phyloP scores from a whole-genome alignment of 306 rosid genomes.

The Vigna unguiculata region DNA sequence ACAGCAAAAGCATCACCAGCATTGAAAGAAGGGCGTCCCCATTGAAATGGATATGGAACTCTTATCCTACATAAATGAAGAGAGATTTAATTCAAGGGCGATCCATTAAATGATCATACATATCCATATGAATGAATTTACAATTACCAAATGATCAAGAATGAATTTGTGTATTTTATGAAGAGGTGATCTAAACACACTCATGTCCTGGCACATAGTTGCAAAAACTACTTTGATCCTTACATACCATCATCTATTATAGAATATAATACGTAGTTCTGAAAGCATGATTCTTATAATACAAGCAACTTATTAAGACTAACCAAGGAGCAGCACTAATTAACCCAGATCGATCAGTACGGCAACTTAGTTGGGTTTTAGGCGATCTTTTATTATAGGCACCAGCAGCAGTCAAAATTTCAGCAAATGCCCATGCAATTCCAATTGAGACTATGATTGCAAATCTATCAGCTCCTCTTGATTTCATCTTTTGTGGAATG shows the following conservation, averaged over 20 bases:
- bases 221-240: constrained; percentile 5
- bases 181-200: constrained; percentile 12
- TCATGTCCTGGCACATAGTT: constrained; percentile 5
- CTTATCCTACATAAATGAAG: constrained; percentile 71
- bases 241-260: not conserved
- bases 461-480: constrained; percentile 60
- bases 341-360: constrained; percentile 96
- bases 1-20: constrained; percentile 78
- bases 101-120: constrained; percentile 7
- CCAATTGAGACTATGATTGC: constrained; percentile 68
- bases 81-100: constrained; percentile 1
- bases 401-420: constrained; percentile 84
- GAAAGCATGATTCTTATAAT: constrained; percentile 23
- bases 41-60: constrained; percentile 93
- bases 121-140: constrained; percentile 16
- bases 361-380: constrained; percentile 78
- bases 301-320: constrained; percentile 39
- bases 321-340: constrained; percentile 81
- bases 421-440: constrained; percentile 83
- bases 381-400: constrained; percentile 71
- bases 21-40: constrained; percentile 81
- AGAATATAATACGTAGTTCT: not conserved
- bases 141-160: constrained; percentile 2
- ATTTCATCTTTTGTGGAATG: constrained; percentile 56
- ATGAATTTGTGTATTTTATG: not conserved